Conservation (phyloP, 495 filamentous ascomycete genomes). For the Bacidia rubella region DNA sequence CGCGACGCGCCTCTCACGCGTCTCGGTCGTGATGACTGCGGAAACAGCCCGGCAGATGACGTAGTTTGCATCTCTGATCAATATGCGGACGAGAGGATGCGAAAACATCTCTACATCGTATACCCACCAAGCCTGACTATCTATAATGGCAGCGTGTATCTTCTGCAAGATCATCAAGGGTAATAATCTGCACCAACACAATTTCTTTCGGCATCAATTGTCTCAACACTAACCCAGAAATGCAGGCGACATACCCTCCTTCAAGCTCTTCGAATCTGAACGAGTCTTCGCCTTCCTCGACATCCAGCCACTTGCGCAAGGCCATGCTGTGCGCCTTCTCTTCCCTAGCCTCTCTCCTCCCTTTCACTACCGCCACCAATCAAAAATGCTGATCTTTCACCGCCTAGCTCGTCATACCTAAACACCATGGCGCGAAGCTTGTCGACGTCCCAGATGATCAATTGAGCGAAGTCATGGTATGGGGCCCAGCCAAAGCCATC, state of each 20-base stretch:
- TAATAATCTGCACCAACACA: slow-evolving; percentile 13
- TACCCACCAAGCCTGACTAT: too few species aligned
- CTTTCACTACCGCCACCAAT: neutral
- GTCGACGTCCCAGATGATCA: slow-evolving; percentile 87
- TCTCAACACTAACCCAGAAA: neutral
- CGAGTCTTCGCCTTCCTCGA: slow-evolving; percentile 95
- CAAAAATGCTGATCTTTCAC: neutral
- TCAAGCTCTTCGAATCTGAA: slow-evolving; percentile 88
- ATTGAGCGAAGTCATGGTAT: slow-evolving; percentile 67
- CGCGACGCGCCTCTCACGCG: neutral
- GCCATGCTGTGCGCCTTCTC: slow-evolving; percentile 81
- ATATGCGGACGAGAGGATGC: neutral
- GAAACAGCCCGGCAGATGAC: too few species aligned
- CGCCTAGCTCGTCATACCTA: slow-evolving; percentile 82
- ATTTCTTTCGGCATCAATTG: neutral
- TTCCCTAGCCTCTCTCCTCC: slow-evolving; percentile 19
- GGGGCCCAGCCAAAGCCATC: slow-evolving; percentile 16
- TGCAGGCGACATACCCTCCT: slow-evolving; percentile 80
- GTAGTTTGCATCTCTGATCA: too few species aligned
- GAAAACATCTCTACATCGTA: too few species aligned
- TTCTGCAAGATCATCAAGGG: slow-evolving; percentile 99
- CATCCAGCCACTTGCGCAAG: slow-evolving; percentile 72
- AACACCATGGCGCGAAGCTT: slow-evolving; percentile 85
- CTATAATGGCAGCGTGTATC: slow-evolving; percentile 54
- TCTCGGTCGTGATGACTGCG: neutral